A percentile compares a stretch with the other conserved stretches of the same genome.
phyloP scores from a whole-genome alignment of 2,329 filamentous ascomycete genomes.

The Fusarium torreyae region DNA sequence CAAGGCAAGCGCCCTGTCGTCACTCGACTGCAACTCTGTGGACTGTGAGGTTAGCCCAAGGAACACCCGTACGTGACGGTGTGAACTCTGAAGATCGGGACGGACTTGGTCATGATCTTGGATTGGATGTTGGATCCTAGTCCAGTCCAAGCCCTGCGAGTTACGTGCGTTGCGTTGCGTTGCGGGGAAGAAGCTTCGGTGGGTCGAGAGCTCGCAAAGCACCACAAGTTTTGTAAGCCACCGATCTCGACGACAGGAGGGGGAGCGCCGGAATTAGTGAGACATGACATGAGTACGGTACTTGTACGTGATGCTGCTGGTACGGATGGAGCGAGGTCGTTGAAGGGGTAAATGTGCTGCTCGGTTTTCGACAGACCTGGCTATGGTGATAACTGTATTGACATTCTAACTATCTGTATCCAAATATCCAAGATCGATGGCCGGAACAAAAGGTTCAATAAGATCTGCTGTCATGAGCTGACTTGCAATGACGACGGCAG shows the following conservation, averaged over 20 bases:
- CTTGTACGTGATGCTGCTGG: slow-evolving; percentile 23
- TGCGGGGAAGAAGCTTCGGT: slow-evolving; percentile 48
- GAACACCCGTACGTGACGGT: slow-evolving; percentile 45
- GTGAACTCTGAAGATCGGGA: slow-evolving; percentile 51
- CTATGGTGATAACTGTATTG: not conserved
- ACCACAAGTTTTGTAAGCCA: slow-evolving; percentile 36
- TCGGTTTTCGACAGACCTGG: not conserved
- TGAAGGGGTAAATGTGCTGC: slow-evolving; percentile 3
- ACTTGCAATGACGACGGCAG: slow-evolving; percentile 29
- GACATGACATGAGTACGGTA: slow-evolving; percentile 29
- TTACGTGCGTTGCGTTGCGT: slow-evolving; percentile 19
- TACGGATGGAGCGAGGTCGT: slow-evolving; percentile 18
- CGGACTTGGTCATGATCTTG: slow-evolving; percentile 43
- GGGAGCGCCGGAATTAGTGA: slow-evolving; percentile 37
- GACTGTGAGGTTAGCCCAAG: slow-evolving; percentile 44
- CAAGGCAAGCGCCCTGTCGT: slow-evolving; percentile 44
- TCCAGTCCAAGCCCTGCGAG: not conserved
- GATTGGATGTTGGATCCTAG: slow-evolving; percentile 29
- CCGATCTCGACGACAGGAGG: slow-evolving; percentile 40
- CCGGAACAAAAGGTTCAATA: not conserved
- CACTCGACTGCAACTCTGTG: slow-evolving; percentile 35
- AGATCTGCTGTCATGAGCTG: slow-evolving; percentile 15
- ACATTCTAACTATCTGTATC: not conserved
- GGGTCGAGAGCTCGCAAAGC: slow-evolving; percentile 38
- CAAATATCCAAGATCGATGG: not conserved